Evolutionary conservation across 2,329 filamentous ascomycete genomes (phyloP).

Genomic region (Colletotrichum theobromicola): DNA sequence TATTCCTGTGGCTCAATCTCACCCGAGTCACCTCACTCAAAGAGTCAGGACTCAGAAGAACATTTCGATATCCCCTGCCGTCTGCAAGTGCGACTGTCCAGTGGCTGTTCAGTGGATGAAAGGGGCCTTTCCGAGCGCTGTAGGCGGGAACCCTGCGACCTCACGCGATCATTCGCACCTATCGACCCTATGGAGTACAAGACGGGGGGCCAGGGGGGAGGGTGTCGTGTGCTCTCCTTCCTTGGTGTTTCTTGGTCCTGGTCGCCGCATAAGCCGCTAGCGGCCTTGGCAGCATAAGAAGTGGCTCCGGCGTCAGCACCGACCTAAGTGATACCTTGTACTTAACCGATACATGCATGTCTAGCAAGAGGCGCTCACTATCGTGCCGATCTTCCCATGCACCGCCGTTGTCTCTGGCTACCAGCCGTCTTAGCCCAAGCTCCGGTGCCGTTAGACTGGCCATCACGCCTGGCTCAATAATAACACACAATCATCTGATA

Average conservation of each 20-base stretch:
- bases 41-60: too few species aligned
- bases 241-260: slow-evolving; percentile 6
- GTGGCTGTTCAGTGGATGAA: not conserved
- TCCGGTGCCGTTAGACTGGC: not conserved
- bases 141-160: not conserved
- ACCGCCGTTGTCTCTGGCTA: not conserved
- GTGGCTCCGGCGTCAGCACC: not conserved
- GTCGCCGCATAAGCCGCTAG: slow-evolving; percentile 17
- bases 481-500: not conserved
- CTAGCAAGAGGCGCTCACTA: not conserved
- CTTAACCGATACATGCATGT: not conserved
- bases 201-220: not conserved
- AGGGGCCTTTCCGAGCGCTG: not conserved
- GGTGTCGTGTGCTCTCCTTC: slow-evolving; percentile 13
- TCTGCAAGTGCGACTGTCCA: not conserved
- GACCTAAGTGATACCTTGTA: not conserved
- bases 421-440: not conserved
- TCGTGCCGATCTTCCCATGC: not conserved
- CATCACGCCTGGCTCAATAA: not conserved
- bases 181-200: not conserved
- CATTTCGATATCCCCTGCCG: too few species aligned
- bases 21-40: not conserved
- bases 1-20: not conserved
- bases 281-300: slow-evolving; percentile 6
- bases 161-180: not conserved